Evolutionary conservation across 2,329 filamentous ascomycete genomes (phyloP).

Genomic region (Fusarium sp.): DNA sequence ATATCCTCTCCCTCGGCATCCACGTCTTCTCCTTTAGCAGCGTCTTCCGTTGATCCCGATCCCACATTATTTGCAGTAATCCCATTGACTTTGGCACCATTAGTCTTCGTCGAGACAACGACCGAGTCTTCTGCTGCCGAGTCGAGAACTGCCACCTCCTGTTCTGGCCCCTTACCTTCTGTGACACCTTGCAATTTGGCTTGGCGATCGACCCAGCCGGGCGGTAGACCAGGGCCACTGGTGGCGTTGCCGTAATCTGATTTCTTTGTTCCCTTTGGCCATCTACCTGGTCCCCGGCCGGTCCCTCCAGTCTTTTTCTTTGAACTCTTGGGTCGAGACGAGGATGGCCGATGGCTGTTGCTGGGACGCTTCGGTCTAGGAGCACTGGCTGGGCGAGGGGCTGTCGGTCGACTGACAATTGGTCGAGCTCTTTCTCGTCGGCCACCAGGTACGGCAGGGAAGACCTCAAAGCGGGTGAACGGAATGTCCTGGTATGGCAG

Average conservation of each 20-base stretch:
- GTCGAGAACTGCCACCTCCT: constrained; percentile 24
- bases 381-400: constrained; percentile 49
- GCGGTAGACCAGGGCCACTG: constrained; percentile 71
- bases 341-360: constrained; percentile 44
- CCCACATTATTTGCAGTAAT: constrained; percentile 18
- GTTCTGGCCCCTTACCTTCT: constrained; percentile 28
- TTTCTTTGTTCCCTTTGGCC: constrained; percentile 76
- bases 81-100: constrained; percentile 35
- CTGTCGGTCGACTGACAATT: constrained; percentile 52
- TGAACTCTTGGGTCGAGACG: constrained; percentile 48
- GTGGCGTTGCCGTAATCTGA: constrained; percentile 74
- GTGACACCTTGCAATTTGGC: constrained; percentile 23
- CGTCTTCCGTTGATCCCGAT: constrained; percentile 11
- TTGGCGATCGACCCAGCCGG: constrained; percentile 60
- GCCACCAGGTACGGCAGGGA: constrained; percentile 69
- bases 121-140: constrained; percentile 50
- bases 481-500: constrained; percentile 69
- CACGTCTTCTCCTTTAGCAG: constrained; percentile 42
- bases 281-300: constrained; percentile 71
- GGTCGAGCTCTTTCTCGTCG: constrained; percentile 60
- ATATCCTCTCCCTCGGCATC: constrained; percentile 51
- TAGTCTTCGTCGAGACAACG: constrained; percentile 42
- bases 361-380: constrained; percentile 54
- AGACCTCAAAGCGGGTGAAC: constrained; percentile 79
- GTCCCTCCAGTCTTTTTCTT: constrained; percentile 70